Base-by-base conservation (phyloP, 345 rosid species). In the Brassica carinata region DNA sequence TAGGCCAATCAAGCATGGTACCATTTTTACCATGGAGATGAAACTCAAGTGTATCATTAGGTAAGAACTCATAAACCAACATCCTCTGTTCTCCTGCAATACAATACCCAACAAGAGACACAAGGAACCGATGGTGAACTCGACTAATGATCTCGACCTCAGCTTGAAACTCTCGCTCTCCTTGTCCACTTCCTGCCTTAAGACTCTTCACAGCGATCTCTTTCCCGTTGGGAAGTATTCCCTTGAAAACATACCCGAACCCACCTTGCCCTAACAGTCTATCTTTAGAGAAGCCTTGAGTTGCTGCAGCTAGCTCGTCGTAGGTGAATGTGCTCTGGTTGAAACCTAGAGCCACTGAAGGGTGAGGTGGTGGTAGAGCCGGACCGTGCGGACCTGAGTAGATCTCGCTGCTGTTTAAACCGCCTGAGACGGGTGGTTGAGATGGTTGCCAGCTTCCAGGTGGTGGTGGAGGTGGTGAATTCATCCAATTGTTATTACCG, bases 61-160 rank as follows among this genome's bases (percentile, higher is more conserved):
- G 91, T 29, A 91, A 69, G 79, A 86, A 93, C 84, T 93, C 98
- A 75, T 90, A 90, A 75, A 93, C 92, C 87, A 92, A 77, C 81
- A 91, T 65, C 81, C 88, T 83, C 53, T 87, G 88, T 18, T 76
- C 88, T 67, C 88, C 92, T 0, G 86, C 83, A 61, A 90, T 87
- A 79, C 89, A 87, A 77, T 91, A 91, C 0, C 97, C 98, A 18
- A 91, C 98, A 7, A 94, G 94, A 11, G 98, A 86, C 53, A 94
- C 98, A 62, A 94, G 92, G 73, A 92, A 90, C 31, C 95, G 91
- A 80, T 94, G 98, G 72, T 94, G 98, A 75, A 94, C 98, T 4
- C 96, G 87, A 62, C 97, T 92, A 76, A 94, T 94, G 72, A 91
- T 92, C 27, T 92, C 97, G 7, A 94, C 97, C 84, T 94, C 97